Evolutionary conservation across 2,329 filamentous ascomycete genomes (phyloP), one percentile per base, ranked within the genome.

Genomic region (Coleophoma crateriformis): DNA sequence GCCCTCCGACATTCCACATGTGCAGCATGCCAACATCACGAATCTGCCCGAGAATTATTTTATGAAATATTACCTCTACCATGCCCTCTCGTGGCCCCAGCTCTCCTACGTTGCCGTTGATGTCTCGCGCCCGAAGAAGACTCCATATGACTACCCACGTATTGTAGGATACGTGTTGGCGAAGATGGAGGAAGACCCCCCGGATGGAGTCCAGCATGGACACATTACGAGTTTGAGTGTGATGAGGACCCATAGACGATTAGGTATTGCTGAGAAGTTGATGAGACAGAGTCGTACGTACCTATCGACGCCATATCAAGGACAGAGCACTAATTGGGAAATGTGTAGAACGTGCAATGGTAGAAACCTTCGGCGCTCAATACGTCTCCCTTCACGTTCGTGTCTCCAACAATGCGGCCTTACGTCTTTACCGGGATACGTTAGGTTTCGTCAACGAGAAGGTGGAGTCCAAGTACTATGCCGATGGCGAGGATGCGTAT

Each of bases 1-100:
- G 58, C 77, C 89, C 56, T 87, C 83, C 56, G 89, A 95, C 72
- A 88, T 95, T 58, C 89, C 89, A 58, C 85, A 94, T 66, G 90
- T 99, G 67, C 94, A 99, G 74, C 90, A 95, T 71, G 92, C 92
- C 67, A 97, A 99, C 77, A 91, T 99, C 68, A 95, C 95, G 69
- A 99, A 99, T 76, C 81, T 99, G 48, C 94, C 94, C 58, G 94
- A 99, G 72, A 99, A 99, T 78, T 99, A 99, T 81, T 97, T 97
- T 70, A 88, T 96, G 73, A 99, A 99, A 80, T 99, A 99, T 79
- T 99, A 99, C 76, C 84, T 99, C 65, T 99, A 99, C 81, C 94
- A 99, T 72, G 91, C 92, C 14, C 84, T 97, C 59, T 95, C 90
- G 61, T 99, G 94, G 94, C 94, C 94, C 42, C 92, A 97, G 73